Evolutionary conservation across 2,329 filamentous ascomycete species (phyloP).

Genomic region (Ceratocystis lukuohia): DNA sequence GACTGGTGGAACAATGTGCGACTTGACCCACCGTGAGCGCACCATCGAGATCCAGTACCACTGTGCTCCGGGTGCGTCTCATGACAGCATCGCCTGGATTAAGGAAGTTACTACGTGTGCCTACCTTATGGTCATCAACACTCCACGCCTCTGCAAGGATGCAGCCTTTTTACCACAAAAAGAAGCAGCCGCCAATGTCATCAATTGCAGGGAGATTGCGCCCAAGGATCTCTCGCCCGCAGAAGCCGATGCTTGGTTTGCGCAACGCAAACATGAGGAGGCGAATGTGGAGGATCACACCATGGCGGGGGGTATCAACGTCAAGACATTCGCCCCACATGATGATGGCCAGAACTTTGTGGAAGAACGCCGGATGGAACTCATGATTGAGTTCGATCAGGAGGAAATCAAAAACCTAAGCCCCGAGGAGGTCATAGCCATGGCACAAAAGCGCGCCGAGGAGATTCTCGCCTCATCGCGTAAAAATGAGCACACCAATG

Average conservation of each 20-base stretch:
- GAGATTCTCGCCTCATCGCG: constrained; percentile 11
- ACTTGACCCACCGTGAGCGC: constrained; percentile 67
- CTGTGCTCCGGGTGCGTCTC: constrained; percentile 61
- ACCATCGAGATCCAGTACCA: constrained; percentile 73
- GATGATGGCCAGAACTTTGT: background rate
- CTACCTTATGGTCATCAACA: constrained; percentile 88
- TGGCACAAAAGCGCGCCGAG: constrained; percentile 13
- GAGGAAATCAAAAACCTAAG: constrained; percentile 14
- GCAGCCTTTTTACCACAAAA: constrained; percentile 73
- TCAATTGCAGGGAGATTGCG: constrained; percentile 63
- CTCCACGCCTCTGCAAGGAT: constrained; percentile 75
- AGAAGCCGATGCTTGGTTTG: constrained; percentile 29
- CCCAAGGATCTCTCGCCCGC: constrained; percentile 28
- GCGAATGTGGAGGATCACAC: background rate
- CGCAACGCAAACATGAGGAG: constrained; percentile 29
- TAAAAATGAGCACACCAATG: constrained; percentile 23
- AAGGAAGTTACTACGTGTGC: constrained; percentile 85
- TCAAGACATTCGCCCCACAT: constrained; percentile 2
- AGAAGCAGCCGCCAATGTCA: constrained; percentile 60
- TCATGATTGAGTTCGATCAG: constrained; percentile 18
- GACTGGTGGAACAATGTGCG: constrained; percentile 67
- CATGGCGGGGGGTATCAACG: constrained; percentile 8
- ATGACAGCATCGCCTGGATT: constrained; percentile 76
- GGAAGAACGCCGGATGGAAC: constrained; percentile 22
- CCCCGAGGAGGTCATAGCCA: constrained; percentile 11